These are phyloP conservation scores for Podaxis sp. DNA, from an alignment of 768 basidiomycete genomes.

Conservation along the genomic window DNA sequence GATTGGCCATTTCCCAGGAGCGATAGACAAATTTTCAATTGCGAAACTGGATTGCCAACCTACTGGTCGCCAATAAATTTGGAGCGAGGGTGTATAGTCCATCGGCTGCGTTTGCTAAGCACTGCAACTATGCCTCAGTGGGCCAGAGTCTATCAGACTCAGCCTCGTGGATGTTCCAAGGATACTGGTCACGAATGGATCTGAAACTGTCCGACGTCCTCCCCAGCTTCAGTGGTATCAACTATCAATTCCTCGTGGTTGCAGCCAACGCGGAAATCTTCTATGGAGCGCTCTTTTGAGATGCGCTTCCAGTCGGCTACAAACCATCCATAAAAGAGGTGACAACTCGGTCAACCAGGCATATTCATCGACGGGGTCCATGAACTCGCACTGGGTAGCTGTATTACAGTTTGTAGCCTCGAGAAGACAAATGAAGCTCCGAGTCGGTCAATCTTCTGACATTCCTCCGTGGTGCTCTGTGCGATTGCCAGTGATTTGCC, in stretches of 20 bases:
- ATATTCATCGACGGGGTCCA: neutral
- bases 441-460: neutral
- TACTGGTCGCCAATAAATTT: neutral
- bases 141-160: neutral
- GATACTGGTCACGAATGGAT: neutral
- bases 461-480: neutral
- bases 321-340: neutral
- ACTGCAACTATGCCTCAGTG: neutral
- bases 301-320: neutral
- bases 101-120: neutral
- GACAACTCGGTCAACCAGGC: neutral
- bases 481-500: slow-evolving; percentile 8
- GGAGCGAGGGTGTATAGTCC: neutral
- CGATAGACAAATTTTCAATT: neutral
- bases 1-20: neutral
- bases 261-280: neutral
- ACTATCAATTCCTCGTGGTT: neutral
- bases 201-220: neutral
- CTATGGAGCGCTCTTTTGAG: neutral
- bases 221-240: neutral
- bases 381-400: neutral
- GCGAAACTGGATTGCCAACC: neutral
- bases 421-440: slow-evolving; percentile 8
- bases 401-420: neutral
- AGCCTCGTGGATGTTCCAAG: neutral